Base-by-base conservation (phyloP, 805 yeast species). In the Candida morakotiae region DNA sequence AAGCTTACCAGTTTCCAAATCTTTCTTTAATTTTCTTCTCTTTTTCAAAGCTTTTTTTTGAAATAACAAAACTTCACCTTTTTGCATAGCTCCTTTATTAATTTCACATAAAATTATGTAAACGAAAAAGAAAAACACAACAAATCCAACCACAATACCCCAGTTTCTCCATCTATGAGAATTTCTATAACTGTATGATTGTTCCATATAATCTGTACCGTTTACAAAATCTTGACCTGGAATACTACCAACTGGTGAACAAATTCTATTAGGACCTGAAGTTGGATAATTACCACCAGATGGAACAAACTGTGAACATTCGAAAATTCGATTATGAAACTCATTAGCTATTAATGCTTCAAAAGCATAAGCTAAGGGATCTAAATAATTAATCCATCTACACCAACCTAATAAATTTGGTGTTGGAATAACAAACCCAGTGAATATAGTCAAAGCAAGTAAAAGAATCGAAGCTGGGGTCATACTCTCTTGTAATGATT, bases 131-230 rank as follows among this genome's bases (percentile, higher is more conserved):
- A 51, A 51, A 28, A 46, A 44, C 11, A 46, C 36, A 9, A 45
- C 44, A 32, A 53, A 49, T 13, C 47, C 63, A 40, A 75, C 48
- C 32, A 73, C 64, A 38, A 69, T 56, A 48, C 73, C 73, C 53
- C 70, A 63, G 49, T 86, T 83, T 64, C 95, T 77, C 95, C 95
- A 87, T 31, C 73, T 69, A 56, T 87, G 86, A 17, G 56, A 44
- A 50, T 70, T 76, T 13, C 51, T 51, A 63, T 81, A 87, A 27
- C 56, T 52, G 56, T 56, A 85, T 9, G 77, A 55, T 4, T 48
- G 49, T 4, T 44, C 44, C 39, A 86, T 44, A 51, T 81, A 86
- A 23, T 55, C 58, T 45, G 78, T 76, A 46, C 95, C 95, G 18
- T 56, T 48, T 31, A 86, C 84, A 35, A 44, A 46, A 13, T 51